phyloP scores from a whole-genome alignment of 2,329 filamentous ascomycete species.

The Aspergillus neotritici region DNA sequence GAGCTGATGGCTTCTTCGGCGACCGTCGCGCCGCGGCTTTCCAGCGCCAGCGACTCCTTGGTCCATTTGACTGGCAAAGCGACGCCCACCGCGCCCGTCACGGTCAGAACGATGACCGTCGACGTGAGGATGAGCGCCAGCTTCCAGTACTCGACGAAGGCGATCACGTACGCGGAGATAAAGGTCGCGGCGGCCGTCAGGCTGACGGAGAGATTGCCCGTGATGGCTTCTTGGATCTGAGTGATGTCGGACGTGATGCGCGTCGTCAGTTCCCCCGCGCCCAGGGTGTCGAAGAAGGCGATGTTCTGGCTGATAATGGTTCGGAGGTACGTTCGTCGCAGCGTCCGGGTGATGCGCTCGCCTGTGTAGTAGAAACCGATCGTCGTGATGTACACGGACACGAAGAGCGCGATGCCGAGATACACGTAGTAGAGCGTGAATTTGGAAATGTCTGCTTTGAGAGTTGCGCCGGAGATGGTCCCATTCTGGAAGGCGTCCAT shows the following conservation, averaged over 20 bases:
- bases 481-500: too few species aligned
- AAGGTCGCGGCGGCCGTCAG: conserved; percentile 67
- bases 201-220: conserved; percentile 68
- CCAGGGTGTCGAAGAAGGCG: conserved; percentile 77
- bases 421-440: conserved; percentile 46
- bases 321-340: conserved; percentile 67
- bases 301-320: conserved; percentile 75
- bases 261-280: conserved; percentile 77
- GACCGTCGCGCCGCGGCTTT: background rate
- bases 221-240: conserved; percentile 77
- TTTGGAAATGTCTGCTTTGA: background rate
- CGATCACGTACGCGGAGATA: conserved; percentile 71
- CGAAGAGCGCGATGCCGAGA: conserved; percentile 65
- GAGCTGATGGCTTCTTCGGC: background rate
- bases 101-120: conserved; percentile 63
- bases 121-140: conserved; percentile 71
- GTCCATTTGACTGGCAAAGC: too few species aligned
- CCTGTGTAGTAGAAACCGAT: conserved; percentile 75
- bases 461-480: too few species aligned
- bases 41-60: too few species aligned
- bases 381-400: conserved; percentile 66
- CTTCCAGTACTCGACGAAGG: conserved; percentile 78
- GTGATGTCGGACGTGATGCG: conserved; percentile 82
- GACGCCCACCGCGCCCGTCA: conserved; percentile 45
- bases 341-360: conserved; percentile 63